Evolutionary conservation across 768 basidiomycete genomes (phyloP).

Genomic region (Pleurotus pulmonarius): DNA sequence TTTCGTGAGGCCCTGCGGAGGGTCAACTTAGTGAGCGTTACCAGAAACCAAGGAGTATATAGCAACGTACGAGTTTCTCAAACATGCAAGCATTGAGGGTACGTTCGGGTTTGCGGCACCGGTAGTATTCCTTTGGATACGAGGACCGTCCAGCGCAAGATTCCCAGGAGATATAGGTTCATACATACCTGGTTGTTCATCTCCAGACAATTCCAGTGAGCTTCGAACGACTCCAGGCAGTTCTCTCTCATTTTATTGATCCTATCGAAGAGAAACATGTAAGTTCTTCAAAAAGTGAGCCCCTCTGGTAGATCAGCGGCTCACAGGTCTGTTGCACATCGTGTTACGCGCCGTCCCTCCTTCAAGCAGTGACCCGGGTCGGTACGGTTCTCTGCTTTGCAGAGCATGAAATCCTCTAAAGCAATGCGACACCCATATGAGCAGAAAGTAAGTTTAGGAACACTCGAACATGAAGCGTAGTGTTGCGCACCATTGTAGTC

Average conservation of each 20-base stretch:
- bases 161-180: neutral
- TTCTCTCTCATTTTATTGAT: slow-evolving; percentile 92
- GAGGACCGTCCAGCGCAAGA: too few relatives aligned
- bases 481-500: slow-evolving; percentile 83
- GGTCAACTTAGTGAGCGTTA: slow-evolving; percentile 1
- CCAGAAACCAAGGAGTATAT: neutral
- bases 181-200: slow-evolving; percentile 85
- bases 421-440: slow-evolving; percentile 2
- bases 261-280: slow-evolving; percentile 33
- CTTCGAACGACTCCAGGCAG: slow-evolving; percentile 82
- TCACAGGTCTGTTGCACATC: slow-evolving; percentile 92
- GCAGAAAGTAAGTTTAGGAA: neutral
- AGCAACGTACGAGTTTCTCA: slow-evolving; percentile 79
- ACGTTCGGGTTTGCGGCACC: slow-evolving; percentile 86
- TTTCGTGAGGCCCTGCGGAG: slow-evolving; percentile 77
- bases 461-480: neutral
- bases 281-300: neutral
- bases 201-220: slow-evolving; percentile 95
- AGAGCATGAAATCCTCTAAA: slow-evolving; percentile 93
- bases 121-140: slow-evolving; percentile 69
- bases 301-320: slow-evolving; percentile 19
- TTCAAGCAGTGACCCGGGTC: slow-evolving; percentile 92
- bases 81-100: slow-evolving; percentile 92
- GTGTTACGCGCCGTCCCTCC: slow-evolving; percentile 93
- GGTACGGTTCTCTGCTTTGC: slow-evolving; percentile 81